Conservation (phyloP, 768 basidiomycete genomes). For the Cystofilobasidium macerans region DNA sequence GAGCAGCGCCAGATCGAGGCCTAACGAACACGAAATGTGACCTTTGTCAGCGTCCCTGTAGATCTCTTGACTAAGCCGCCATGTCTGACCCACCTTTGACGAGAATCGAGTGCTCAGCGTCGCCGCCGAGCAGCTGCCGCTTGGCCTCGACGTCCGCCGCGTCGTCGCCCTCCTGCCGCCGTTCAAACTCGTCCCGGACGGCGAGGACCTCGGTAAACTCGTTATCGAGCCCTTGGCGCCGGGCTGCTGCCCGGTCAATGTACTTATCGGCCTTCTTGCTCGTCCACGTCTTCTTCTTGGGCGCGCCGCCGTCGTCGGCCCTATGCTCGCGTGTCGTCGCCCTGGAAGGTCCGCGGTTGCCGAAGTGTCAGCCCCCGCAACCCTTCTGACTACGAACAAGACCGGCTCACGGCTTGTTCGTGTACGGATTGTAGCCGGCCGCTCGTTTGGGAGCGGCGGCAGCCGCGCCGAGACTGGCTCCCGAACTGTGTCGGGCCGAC, state of each 20-base stretch:
- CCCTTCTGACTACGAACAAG: no score
- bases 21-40: constrained; percentile 32
- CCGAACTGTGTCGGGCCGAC: neutral
- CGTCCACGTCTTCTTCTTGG: constrained; percentile 27
- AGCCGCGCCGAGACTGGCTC: constrained; percentile 9
- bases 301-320: no score
- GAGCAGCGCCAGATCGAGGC: constrained; percentile 74
- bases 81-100: constrained; percentile 47
- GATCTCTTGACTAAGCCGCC: neutral
- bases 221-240: constrained; percentile 35
- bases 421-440: constrained; percentile 23
- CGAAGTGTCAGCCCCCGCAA: no score
- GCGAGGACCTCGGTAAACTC: constrained; percentile 56
- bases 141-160: constrained; percentile 56
- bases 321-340: no score
- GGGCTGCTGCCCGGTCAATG: constrained; percentile 36
- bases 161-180: constrained; percentile 48
- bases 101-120: constrained; percentile 70
- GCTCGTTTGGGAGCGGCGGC: constrained; percentile 25
- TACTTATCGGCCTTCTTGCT: constrained; percentile 34
- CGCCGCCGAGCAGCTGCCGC: constrained; percentile 68
- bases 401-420: neutral
- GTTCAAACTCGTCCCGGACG: constrained; percentile 70
- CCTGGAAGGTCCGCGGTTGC: no score
- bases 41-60: neutral